phyloP scores from a whole-genome alignment of 2,329 filamentous ascomycete genomes.

The Paecilomyces fulvus region DNA sequence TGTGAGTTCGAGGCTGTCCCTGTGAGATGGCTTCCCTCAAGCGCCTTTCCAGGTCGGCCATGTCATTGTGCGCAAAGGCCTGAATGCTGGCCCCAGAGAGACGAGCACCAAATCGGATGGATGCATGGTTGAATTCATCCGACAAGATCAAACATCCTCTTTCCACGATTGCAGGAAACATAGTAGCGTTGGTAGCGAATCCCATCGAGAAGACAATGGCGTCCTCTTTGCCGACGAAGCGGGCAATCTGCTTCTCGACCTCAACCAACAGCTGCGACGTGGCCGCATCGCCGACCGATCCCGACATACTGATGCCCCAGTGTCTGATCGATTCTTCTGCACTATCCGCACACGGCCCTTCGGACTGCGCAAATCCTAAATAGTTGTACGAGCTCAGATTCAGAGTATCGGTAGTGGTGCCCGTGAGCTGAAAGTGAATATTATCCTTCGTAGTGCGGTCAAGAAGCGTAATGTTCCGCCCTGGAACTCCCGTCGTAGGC shows the following conservation, averaged over 20 bases:
- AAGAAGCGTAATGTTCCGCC: slow-evolving; percentile 79
- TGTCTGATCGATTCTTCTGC: slow-evolving; percentile 75
- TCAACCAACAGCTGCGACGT: slow-evolving; percentile 76
- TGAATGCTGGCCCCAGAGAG: slow-evolving; percentile 84
- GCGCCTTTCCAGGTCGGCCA: slow-evolving; percentile 70
- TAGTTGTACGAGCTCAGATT: slow-evolving; percentile 99
- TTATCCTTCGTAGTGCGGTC: slow-evolving; percentile 87
- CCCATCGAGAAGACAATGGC: slow-evolving; percentile 98
- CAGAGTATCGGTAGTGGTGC: slow-evolving; percentile 79
- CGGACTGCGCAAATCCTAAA: slow-evolving; percentile 90
- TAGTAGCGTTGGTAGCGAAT: slow-evolving; percentile 88
- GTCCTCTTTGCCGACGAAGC: slow-evolving; percentile 83
- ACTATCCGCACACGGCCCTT: slow-evolving; percentile 85
- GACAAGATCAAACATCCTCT: slow-evolving; percentile 90
- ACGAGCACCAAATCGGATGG: slow-evolving; percentile 84
- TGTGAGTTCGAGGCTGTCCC: slow-evolving; percentile 87
- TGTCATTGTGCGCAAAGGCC: slow-evolving; percentile 94
- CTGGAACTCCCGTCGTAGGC: slow-evolving; percentile 82
- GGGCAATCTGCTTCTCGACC: slow-evolving; percentile 77
- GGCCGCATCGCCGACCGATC: slow-evolving; percentile 69
- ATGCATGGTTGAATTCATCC: slow-evolving; percentile 92
- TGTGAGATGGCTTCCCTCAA: slow-evolving; percentile 86
- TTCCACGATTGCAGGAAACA: slow-evolving; percentile 80
- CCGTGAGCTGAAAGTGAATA: slow-evolving; percentile 71
- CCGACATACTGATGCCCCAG: slow-evolving; percentile 71